A percentile compares a stretch with the other conserved stretches of the same genome.
Conservation (phyloP, 179 eudicot genomes). For the Silene noctiflora region DNA sequence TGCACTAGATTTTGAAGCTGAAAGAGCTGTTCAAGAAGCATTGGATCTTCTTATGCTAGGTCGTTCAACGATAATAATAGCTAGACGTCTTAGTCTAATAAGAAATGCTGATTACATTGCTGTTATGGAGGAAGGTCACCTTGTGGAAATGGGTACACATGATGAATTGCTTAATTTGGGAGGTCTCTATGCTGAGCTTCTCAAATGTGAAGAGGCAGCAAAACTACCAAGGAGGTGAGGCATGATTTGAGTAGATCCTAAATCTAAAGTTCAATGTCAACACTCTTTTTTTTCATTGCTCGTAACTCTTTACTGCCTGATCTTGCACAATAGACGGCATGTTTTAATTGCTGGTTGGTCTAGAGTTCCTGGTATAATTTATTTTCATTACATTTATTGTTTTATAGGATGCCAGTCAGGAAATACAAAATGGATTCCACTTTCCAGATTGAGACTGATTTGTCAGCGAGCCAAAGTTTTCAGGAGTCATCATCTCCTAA, state of each 20-base stretch:
- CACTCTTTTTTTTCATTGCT: background rate
- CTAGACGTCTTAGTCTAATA: conserved; percentile 86
- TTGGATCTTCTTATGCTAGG: conserved; percentile 94
- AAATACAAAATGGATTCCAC: conserved; percentile 59
- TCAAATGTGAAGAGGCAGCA: conserved; percentile 96
- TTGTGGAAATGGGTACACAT: conserved; percentile 98
- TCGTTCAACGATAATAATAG: conserved; percentile 92
- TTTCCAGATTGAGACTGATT: conserved; percentile 79
- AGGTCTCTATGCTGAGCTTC: conserved; percentile 96
- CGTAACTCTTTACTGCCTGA: background rate
- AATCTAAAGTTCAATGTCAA: background rate
- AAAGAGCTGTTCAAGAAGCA: conserved; percentile 88
- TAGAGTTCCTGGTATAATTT: conserved; percentile 13
- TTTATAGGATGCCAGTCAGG: conserved; percentile 77
- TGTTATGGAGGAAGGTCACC: conserved; percentile 99
- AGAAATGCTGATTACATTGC: conserved; percentile 96
- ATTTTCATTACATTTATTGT: background rate
- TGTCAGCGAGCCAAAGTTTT: conserved; percentile 55
- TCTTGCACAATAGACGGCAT: background rate
- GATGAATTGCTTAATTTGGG: conserved; percentile 79
- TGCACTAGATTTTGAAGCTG: conserved; percentile 99
- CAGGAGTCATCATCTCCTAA: conserved; percentile 96
- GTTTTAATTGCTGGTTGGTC: background rate
- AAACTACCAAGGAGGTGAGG: conserved; percentile 91
- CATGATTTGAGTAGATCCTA: conserved; percentile 2